A percentile compares a stretch with the other conserved stretches of the same genome.
Conservation (phyloP, 768 basidiomycete species). For the Lactifluus subvellereus region DNA sequence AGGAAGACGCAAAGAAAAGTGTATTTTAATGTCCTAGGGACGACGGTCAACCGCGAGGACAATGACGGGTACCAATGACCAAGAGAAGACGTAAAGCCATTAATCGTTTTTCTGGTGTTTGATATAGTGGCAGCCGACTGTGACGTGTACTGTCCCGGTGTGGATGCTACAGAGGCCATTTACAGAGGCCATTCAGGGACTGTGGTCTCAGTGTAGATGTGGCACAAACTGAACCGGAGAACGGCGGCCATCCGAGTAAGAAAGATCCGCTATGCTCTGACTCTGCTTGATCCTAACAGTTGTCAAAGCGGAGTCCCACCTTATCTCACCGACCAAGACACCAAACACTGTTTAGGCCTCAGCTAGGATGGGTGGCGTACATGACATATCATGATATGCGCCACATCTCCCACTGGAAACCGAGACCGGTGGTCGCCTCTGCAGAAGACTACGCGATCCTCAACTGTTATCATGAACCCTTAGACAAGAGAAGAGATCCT, state of each 20-base stretch:
- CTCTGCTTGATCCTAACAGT: too few relatives aligned
- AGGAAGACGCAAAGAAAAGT: neutral
- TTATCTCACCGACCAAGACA: too few relatives aligned
- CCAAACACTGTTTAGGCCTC: too few relatives aligned
- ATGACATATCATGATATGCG: too few relatives aligned
- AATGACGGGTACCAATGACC: neutral
- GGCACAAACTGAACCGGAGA: neutral
- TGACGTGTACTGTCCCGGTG: neutral
- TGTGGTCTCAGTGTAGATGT: neutral
- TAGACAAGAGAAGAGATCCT: too few relatives aligned
- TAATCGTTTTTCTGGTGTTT: neutral
- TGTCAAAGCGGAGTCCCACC: too few relatives aligned
- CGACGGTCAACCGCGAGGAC: neutral
- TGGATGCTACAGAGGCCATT: constrained; percentile 12
- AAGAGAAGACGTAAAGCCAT: neutral
- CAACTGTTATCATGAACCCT: too few relatives aligned
- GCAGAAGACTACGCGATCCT: too few relatives aligned
- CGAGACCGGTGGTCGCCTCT: too few relatives aligned
- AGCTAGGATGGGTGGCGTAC: too few relatives aligned
- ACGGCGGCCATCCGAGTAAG: neutral
- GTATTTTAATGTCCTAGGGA: neutral
- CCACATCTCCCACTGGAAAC: too few relatives aligned
- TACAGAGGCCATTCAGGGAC: neutral
- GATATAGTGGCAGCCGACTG: neutral
- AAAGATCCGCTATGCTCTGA: neutral